phyloP scores from a whole-genome alignment of 2,329 filamentous ascomycete species.

The Ophiostoma sp. region DNA sequence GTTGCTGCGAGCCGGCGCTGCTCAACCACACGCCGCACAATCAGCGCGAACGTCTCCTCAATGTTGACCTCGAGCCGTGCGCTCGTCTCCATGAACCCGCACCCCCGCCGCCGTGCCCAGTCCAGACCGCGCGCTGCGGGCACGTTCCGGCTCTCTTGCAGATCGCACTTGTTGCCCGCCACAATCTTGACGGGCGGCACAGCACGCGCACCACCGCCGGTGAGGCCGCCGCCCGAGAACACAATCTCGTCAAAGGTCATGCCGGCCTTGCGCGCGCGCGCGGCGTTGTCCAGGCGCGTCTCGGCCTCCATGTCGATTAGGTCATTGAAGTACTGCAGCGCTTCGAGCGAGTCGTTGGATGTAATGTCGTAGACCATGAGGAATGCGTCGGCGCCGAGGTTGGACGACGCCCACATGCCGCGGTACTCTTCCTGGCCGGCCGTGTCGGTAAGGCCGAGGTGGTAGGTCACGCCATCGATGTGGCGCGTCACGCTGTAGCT shows the following conservation, averaged over 20 bases:
- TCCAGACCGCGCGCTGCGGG: conserved; percentile 66
- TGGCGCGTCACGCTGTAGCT: conserved; percentile 76
- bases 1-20: conserved; percentile 46
- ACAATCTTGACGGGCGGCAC: conserved; percentile 76
- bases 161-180: conserved; percentile 80
- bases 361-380: conserved; percentile 87
- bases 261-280: conserved; percentile 45
- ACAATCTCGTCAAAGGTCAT: conserved; percentile 23
- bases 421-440: conserved; percentile 89
- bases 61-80: conserved; percentile 81
- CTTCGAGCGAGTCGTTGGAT: conserved; percentile 59
- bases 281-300: conserved; percentile 57
- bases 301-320: conserved; percentile 80
- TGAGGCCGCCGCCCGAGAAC: conserved; percentile 17
- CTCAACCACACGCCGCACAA: conserved; percentile 58
- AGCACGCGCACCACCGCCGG: conserved; percentile 38
- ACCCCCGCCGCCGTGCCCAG: conserved; percentile 66
- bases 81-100: conserved; percentile 87
- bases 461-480: conserved; percentile 75
- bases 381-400: conserved; percentile 75
- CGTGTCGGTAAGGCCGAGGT: conserved; percentile 73
- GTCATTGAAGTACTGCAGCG: conserved; percentile 72
- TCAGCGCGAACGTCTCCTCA: conserved; percentile 77
- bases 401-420: conserved; percentile 75
- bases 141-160: conserved; percentile 64